Conservation (phyloP, 164 flowering plant species). For the Chimonanthus praecox region DNA sequence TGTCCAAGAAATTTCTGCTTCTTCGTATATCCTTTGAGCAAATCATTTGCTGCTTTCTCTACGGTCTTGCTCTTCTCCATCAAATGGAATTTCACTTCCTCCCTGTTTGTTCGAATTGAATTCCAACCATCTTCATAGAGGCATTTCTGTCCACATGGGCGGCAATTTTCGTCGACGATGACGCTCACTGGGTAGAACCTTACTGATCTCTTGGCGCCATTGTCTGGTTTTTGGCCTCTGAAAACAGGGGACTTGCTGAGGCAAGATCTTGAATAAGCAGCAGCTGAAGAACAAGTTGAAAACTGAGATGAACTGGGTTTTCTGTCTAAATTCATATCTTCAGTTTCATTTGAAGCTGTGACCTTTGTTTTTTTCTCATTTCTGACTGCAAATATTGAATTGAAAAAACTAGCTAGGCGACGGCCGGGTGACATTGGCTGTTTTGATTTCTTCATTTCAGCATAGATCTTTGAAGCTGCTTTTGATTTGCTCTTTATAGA, state of each 20-base stretch:
- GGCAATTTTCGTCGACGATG: constrained; percentile 54
- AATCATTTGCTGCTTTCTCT: constrained; percentile 43
- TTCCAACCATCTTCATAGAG: constrained; percentile 24
- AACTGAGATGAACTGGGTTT: no score
- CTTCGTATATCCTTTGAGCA: constrained; percentile 35
- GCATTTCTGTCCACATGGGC: constrained; percentile 51
- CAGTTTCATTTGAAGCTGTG: no score
- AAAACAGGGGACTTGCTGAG: constrained; percentile 69
- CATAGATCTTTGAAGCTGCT: no score
- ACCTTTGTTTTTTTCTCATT: no score
- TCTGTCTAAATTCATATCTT: no score
- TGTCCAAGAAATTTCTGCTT: constrained; percentile 15
- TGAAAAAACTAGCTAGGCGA: no score
- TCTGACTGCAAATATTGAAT: no score
- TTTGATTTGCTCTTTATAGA: no score
- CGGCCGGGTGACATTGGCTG: no score
- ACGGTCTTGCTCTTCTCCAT: constrained; percentile 41
- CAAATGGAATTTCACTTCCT: constrained; percentile 25
- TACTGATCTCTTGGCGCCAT: constrained; percentile 56
- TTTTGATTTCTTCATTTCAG: no score
- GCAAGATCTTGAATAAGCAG: constrained; percentile 80
- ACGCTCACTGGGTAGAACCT: constrained; percentile 71
- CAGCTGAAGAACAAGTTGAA: constrained; percentile 38
- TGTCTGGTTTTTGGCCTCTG: constrained; percentile 28
- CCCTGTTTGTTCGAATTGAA: constrained; percentile 10